Base-by-base conservation (phyloP, 345 rosid genomes). In the Excoecaria agallocha region DNA sequence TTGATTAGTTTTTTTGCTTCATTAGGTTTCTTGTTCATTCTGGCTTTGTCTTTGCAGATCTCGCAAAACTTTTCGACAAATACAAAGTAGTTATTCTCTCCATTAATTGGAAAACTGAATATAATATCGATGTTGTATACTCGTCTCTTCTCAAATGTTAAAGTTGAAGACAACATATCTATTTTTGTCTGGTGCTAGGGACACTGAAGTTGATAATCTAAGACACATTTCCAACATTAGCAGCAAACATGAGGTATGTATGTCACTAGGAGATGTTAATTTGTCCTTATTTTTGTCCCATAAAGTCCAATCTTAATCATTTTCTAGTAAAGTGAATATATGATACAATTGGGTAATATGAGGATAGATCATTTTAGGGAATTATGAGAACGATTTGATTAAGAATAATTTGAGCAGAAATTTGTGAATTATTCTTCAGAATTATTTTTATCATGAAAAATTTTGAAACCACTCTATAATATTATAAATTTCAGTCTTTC, bases 1-100 rank as follows among this genome's bases (percentile, higher is more conserved):
- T n/a, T n/a, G n/a, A n/a, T n/a, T n/a, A n/a, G n/a, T n/a, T n/a
- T n/a, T n/a, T n/a, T n/a, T n/a, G n/a, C n/a, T n/a, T n/a, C n/a
- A n/a, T n/a, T n/a, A n/a, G n/a, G n/a, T 39, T 55, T 62, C 38
- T 46, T 12, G n/a, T 73, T 79, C 64, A 76, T 74, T 51, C 75
- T 74, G 68, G 76, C 71, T 71, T 75, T n/a, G 22, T 75, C 76
- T 46, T 73, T 72, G 20, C 93, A 95, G 99, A 83, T 89, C 82
- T 83, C 82, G 57, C 80, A 46, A 25, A 87, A 87, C 79, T 80
- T 95, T 66, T 83, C 87, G 10, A 67, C 69, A 57, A 87, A 88
- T 70, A 79, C 87, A 73, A 81, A 78, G 43, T 82, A 76, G 60
- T 69, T 90, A 86, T 73, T 87, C 74, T 85, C 79, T 72, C 85